A percentile compares a stretch with the other conserved stretches of the same genome.
Evolutionary conservation across 2,329 filamentous ascomycete genomes (phyloP).

Genomic region (Stachybotrys echinatus): DNA sequence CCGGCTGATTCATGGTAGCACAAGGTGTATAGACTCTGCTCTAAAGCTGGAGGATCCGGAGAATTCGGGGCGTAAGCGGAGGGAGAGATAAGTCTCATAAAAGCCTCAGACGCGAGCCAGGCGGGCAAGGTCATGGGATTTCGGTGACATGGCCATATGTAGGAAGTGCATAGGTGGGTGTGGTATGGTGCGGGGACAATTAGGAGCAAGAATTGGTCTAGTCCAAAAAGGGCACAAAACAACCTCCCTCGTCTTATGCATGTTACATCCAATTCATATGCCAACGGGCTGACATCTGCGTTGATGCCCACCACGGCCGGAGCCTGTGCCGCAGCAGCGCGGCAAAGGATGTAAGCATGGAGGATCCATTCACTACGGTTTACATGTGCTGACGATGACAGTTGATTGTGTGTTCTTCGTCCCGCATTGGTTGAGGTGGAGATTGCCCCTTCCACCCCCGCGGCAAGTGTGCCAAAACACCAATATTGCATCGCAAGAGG

Average conservation of each 20-base stretch:
- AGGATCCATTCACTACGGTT: too few species aligned
- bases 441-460: too few species aligned
- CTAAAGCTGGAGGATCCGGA: neutral
- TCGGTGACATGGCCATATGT: neutral
- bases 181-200: neutral
- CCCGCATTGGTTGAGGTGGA: too few species aligned
- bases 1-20: neutral
- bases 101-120: neutral
- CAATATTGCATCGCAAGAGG: neutral
- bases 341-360: neutral
- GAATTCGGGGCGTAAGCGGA: neutral
- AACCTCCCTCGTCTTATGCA: too few species aligned
- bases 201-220: too few species aligned
- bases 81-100: neutral
- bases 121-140: neutral
- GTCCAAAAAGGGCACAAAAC: too few species aligned
- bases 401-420: too few species aligned
- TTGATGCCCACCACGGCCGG: too few species aligned
- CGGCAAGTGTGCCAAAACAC: neutral
- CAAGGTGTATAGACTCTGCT: neutral
- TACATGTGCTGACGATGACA: too few species aligned
- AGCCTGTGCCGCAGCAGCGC: neutral
- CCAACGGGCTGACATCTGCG: too few species aligned
- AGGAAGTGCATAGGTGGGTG: neutral
- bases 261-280: too few species aligned